phyloP scores from a whole-genome alignment of 2,329 filamentous ascomycete species.

The Herpotrichia juniperi region DNA sequence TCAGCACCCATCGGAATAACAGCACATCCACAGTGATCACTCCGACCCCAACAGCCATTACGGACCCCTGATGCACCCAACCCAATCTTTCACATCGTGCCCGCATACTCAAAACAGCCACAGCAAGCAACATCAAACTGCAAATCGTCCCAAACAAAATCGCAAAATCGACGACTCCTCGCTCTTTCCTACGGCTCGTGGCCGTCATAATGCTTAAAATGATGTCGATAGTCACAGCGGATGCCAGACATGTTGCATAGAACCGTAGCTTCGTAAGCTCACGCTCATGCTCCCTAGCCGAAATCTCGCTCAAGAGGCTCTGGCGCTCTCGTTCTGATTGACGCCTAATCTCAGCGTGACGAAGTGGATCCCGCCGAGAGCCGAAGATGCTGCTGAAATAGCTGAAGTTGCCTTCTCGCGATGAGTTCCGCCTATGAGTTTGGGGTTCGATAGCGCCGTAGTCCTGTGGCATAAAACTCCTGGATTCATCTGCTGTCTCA shows the following conservation, averaged over 20 bases:
- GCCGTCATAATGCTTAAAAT: conserved; percentile 70
- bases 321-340: conserved; percentile 51
- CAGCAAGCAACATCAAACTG: conserved; percentile 57
- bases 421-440: conserved; percentile 2
- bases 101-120: conserved; percentile 39
- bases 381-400: conserved; percentile 42
- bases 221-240: conserved; percentile 67
- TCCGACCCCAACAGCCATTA: conserved; percentile 30
- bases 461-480: conserved; percentile 33
- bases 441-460: conserved; percentile 50
- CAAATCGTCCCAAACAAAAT: conserved; percentile 72
- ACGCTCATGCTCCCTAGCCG: conserved; percentile 36
- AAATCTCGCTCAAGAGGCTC: conserved; percentile 46
- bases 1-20: conserved; percentile 37
- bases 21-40: conserved; percentile 36
- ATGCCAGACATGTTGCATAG: conserved; percentile 60
- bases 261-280: conserved; percentile 44
- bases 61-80: conserved; percentile 37
- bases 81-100: conserved; percentile 35
- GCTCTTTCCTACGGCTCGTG: conserved; percentile 71
- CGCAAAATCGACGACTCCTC: conserved; percentile 75
- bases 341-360: conserved; percentile 47
- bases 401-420: conserved; percentile 14
- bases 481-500: conserved; percentile 52
- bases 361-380: conserved; percentile 28